Conservation (phyloP, 345 rosid species). For the Viola odorata region DNA sequence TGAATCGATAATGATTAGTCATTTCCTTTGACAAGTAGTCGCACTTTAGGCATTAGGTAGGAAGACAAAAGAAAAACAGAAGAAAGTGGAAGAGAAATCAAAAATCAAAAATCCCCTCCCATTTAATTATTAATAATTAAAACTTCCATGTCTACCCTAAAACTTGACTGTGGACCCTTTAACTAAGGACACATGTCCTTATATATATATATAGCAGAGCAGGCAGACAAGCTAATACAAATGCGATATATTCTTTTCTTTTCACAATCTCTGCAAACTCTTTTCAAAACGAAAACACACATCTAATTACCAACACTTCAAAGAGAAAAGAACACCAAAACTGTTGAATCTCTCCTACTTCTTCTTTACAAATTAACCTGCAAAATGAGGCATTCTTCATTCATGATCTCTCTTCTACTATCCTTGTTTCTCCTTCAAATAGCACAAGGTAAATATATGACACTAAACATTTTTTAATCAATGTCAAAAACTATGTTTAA, state of each 20-base stretch:
- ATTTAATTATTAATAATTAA: no score
- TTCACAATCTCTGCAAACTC: background rate
- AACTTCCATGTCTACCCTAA: no score
- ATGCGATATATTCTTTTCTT: no score
- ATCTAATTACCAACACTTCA: no score
- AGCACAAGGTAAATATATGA: conserved; percentile 9
- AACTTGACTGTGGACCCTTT: no score
- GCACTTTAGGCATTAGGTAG: conserved; percentile 7
- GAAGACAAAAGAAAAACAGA: conserved; percentile 18
- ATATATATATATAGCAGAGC: no score
- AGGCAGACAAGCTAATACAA: no score
- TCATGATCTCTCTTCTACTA: conserved; percentile 9
- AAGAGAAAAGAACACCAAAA: background rate
- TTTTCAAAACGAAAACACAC: no score
- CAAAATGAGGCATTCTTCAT: conserved; percentile 9
- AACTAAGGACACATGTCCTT: no score
- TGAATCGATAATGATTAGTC: conserved; percentile 12
- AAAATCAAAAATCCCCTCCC: no score
- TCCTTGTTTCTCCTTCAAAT: conserved; percentile 1
- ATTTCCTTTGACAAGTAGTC: background rate
- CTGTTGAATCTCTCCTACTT: background rate
- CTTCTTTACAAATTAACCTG: background rate
- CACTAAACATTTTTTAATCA: background rate
- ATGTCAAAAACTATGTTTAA: background rate
- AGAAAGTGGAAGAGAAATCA: conserved; percentile 15